Percentiles rank a stretch among this genome's conserved stretches.
These are phyloP conservation scores for Dovyalis caffra DNA, from an alignment of 345 rosid species.

Conservation along the genomic window DNA sequence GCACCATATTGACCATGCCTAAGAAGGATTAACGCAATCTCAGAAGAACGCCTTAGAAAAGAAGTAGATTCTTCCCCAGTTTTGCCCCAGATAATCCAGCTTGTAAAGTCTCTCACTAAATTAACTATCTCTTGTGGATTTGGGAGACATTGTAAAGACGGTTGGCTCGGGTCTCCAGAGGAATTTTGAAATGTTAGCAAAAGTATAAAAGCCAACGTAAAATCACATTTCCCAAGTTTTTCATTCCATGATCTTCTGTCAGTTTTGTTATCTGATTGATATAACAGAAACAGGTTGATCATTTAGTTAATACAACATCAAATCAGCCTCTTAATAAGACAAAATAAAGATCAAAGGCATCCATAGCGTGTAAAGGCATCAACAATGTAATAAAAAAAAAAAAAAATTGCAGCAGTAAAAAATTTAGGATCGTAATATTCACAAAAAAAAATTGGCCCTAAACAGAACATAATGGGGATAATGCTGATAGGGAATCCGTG, in stretches of 20 bases:
- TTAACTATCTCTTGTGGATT: conserved; percentile 51
- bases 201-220: conserved; percentile 74
- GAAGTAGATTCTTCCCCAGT: conserved; percentile 63
- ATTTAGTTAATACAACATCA: conserved; percentile 7
- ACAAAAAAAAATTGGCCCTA: too few species aligned
- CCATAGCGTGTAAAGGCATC: neutral
- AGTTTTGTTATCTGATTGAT: conserved; percentile 52
- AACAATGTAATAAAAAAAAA: neutral
- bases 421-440: too few species aligned
- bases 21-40: conserved; percentile 68
- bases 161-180: conserved; percentile 32
- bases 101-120: conserved; percentile 56
- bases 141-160: conserved; percentile 46
- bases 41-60: conserved; percentile 64
- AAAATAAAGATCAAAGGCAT: neutral
- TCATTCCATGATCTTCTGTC: conserved; percentile 74
- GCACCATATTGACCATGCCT: conserved; percentile 83
- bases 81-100: conserved; percentile 83
- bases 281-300: conserved; percentile 8
- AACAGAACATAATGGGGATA: too few species aligned
- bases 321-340: neutral
- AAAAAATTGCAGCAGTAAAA: too few species aligned
- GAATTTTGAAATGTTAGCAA: conserved; percentile 39
- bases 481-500: too few species aligned
- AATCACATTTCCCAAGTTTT: conserved; percentile 74